Conservation (phyloP, 805 yeast species). For the Hanseniaspora occidentalis region DNA sequence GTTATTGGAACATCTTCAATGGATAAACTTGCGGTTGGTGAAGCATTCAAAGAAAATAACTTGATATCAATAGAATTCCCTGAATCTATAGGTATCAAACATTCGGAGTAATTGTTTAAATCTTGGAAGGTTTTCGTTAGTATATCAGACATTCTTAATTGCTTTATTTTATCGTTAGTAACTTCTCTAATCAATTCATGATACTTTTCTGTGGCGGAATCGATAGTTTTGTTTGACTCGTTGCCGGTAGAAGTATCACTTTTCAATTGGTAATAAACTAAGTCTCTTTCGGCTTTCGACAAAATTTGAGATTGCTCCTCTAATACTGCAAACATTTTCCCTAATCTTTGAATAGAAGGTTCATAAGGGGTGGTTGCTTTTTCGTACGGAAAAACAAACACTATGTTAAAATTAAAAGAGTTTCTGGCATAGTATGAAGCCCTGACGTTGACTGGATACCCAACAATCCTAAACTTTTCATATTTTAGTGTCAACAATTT, state of each 20-base stretch:
- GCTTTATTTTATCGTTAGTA: conserved; percentile 15
- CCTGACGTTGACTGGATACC: conserved; percentile 78
- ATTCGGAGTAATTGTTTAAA: conserved; percentile 87
- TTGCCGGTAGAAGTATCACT: neutral
- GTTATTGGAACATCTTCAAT: conserved; percentile 86
- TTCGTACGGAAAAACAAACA: conserved; percentile 77
- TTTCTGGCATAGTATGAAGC: conserved; percentile 74
- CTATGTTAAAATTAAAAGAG: conserved; percentile 84
- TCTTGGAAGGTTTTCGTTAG: conserved; percentile 90
- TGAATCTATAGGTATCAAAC: conserved; percentile 84
- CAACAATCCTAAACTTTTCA: conserved; percentile 59
- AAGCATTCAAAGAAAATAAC: conserved; percentile 57
- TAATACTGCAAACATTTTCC: conserved; percentile 75
- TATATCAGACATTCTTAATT: conserved; percentile 56
- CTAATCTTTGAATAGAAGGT: conserved; percentile 69
- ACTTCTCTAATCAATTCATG: conserved; percentile 18
- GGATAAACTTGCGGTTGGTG: conserved; percentile 68
- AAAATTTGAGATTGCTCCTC: conserved; percentile 80
- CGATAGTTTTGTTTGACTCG: neutral
- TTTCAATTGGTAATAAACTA: conserved; percentile 20
- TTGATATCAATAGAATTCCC: conserved; percentile 88
- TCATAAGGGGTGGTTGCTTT: conserved; percentile 80
- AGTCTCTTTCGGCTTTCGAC: conserved; percentile 39
- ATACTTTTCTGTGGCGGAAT: conserved; percentile 11
- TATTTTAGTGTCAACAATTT: conserved; percentile 62